Evolutionary conservation across 2,329 filamentous ascomycete species (phyloP).

Genomic region (Paecilomyces niveus): DNA sequence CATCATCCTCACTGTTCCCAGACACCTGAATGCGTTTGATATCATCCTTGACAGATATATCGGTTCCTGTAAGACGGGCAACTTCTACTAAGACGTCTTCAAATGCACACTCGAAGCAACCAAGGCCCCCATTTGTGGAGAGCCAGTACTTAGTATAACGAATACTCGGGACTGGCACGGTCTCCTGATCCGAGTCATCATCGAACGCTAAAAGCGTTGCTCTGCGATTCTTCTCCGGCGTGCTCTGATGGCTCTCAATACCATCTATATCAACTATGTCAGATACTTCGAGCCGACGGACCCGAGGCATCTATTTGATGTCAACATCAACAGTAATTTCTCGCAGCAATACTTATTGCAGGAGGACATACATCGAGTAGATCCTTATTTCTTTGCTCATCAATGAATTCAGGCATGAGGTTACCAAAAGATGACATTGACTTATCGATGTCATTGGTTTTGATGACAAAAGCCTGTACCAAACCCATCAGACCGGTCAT

Average conservation of each 20-base stretch:
- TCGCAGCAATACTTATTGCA: neutral
- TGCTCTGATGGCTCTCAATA: neutral
- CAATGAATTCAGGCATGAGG: constrained; percentile 17
- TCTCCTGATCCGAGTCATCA: constrained; percentile 10
- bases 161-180: constrained; percentile 5
- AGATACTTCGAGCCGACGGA: constrained; percentile 18
- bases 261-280: constrained; percentile 7
- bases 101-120: constrained; percentile 15
- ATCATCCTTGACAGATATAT: constrained; percentile 14
- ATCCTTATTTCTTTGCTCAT: constrained; percentile 22
- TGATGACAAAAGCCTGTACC: constrained; percentile 18
- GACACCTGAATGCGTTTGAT: constrained; percentile 18
- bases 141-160: constrained; percentile 17
- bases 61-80: constrained; percentile 19
- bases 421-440: constrained; percentile 6
- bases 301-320: constrained; percentile 16
- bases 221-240: constrained; percentile 1
- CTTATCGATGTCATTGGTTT: constrained; percentile 11
- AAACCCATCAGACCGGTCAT: neutral
- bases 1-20: constrained; percentile 13
- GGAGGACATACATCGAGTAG: constrained; percentile 22
- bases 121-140: constrained; percentile 12
- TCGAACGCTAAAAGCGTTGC: constrained; percentile 9
- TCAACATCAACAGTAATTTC: neutral
- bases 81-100: constrained; percentile 14